Base-by-base conservation (phyloP, 2,329 filamentous ascomycete genomes). In the Paracamarosporium sp. region DNA sequence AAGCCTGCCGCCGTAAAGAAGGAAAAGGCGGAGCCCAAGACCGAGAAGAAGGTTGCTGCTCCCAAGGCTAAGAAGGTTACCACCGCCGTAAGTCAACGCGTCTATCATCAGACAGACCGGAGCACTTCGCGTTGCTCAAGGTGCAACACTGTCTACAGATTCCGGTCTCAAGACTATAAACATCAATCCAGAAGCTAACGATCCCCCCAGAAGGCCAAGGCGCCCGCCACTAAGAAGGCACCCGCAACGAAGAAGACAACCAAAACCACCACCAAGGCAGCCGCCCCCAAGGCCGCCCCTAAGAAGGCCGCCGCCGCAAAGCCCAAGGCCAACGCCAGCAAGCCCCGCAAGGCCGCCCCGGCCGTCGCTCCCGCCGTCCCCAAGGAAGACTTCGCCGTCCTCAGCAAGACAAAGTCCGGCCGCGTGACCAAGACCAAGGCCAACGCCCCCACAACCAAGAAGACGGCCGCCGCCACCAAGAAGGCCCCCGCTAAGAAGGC, bases 371-470 rank as follows among this genome's bases (percentile, higher is more conserved):
- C 88, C 56, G 88, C 88, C 64, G 82, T 90, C 48, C 84, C 88
- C 56, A 88, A 92, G 66, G 88, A 90, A 79, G 83, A 87, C 62
- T 72, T 80, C 22, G 87, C 88, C 71, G 83, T 89, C 47, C 80
- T 93, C 51, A 86, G 85, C 76, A 93, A 91, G 86, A 93, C 92
- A 77, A 95, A 95, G 86, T 89, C 91, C 53, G 92, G 92, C 47
- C 90, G 92, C 67, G 90, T 96, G 69, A 87, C 89, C 69, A 96
- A 95, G 87, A 82, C 84, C 24, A 80, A 83, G 35, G 79, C 82
- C 56, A n/a, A n/a, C 82, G 47, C 33, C 12, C 47, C 33, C 17
- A 35, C 41, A 7, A 51, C 74, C 78, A 69, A 70, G 62, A 68
- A 70, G 59, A 65, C 68, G 40, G 74, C 74, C 20, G 71, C 77